Percentiles rank a stretch among this genome's conserved stretches.
These are phyloP conservation scores for Boletus coccyginus DNA, from an alignment of 768 basidiomycete species.

Conservation along the genomic window DNA sequence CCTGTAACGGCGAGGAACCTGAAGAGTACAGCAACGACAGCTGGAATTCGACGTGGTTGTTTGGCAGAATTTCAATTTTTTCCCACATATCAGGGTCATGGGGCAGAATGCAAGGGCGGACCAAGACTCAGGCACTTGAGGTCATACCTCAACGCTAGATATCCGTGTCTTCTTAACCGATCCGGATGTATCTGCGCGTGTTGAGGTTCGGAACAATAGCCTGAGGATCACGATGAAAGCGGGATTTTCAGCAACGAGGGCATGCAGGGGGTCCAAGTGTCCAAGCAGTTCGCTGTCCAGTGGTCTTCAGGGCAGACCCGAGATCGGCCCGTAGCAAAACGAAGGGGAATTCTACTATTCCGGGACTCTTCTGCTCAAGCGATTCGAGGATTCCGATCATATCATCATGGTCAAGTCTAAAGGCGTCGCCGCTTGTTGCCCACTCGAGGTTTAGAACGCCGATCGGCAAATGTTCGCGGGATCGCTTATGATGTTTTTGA, in stretches of 20 bases:
- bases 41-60: background rate
- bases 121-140: constrained; percentile 21
- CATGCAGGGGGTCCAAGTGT: background rate
- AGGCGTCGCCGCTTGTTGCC: constrained; percentile 27
- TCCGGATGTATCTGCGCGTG: background rate
- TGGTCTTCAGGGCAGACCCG: background rate
- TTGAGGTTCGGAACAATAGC: background rate
- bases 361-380: constrained; percentile 23
- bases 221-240: background rate
- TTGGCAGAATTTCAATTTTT: constrained; percentile 5
- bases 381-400: constrained; percentile 29
- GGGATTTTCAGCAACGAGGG: background rate
- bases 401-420: constrained; percentile 24
- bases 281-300: background rate
- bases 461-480: constrained; percentile 32
- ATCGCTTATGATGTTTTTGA: constrained; percentile 22
- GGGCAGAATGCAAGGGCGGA: background rate
- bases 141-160: constrained; percentile 10
- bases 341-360: constrained; percentile 12
- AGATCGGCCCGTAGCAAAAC: constrained; percentile 26
- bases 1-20: background rate
- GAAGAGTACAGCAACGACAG: constrained; percentile 1
- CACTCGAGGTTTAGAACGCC: constrained; percentile 16
- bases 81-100: background rate
- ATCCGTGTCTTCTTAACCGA: background rate